These are phyloP conservation scores for Silene vulgaris DNA, from an alignment of 179 eudicot genomes.

Conservation along the genomic window DNA sequence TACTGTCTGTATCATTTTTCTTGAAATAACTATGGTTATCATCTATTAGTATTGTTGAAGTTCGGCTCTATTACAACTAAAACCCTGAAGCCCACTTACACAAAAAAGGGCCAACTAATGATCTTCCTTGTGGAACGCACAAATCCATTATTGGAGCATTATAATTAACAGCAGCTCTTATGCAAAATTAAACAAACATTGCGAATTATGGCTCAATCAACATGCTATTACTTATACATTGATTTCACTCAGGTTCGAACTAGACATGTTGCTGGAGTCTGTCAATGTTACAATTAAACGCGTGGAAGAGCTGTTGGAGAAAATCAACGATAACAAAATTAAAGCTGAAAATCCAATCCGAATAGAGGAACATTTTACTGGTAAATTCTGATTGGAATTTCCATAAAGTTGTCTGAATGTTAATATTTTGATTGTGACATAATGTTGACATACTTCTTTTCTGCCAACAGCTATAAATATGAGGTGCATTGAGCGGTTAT, in stretches of 20 bases:
- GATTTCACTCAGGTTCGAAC: constrained; percentile 59
- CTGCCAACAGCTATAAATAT: constrained; percentile 60
- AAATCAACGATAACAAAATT: constrained; percentile 48
- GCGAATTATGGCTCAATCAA: neutral
- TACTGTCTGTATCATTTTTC: neutral
- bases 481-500: constrained; percentile 83
- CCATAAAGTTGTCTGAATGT: neutral
- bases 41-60: neutral
- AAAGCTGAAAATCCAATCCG: constrained; percentile 49
- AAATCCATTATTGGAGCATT: neutral
- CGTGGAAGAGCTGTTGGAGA: constrained; percentile 69
- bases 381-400: constrained; percentile 32
- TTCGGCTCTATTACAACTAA: neutral
- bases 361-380: constrained; percentile 73
- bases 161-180: neutral
- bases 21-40: neutral
- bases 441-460: constrained; percentile 20
- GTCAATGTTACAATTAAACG: constrained; percentile 74
- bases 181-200: neutral
- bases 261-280: constrained; percentile 92
- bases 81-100: neutral
- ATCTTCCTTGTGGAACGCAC: neutral
- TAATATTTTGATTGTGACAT: constrained; percentile 5
- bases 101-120: neutral
- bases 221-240: constrained; percentile 15